Base-by-base conservation (phyloP, 208 protist species). In the Lotmaria passim region DNA sequence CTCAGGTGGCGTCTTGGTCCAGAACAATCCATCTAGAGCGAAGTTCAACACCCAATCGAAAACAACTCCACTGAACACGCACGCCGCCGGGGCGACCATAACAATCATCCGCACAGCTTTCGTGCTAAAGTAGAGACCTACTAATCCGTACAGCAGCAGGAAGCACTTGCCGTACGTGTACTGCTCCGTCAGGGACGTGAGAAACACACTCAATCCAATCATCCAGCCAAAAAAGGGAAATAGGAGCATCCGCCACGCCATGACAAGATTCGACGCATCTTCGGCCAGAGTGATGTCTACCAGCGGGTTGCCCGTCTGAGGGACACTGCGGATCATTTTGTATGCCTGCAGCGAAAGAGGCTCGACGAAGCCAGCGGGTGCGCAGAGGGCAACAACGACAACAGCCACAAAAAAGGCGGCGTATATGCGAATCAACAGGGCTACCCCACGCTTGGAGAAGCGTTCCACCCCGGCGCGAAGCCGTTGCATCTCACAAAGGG, bases 31-130 rank as follows among this genome's bases (percentile, higher is more conserved):
- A 8, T 8, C 31, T 31, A 39, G 23, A 15, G 58, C 53, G 21
- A n/a, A 30, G 17, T 78, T 74, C 24, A 79, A 15, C 24, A 60
- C 15, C 33, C n/a, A n/a, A 12, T 63, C 62, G 12, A 85, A 19
- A 23, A 78, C 47, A 31, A 72, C 58, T 2, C 61, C 85, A 12
- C 72, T 79, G 17, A 81, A 47, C 7, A 83, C 24, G 31, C 58
- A 66, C 19, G 71, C 76, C 4, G 75, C 72, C 2, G 81, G 81
- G 5, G 55, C 78, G 8, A 78, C 23, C 24, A 93, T 52, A 15
- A 91, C 15, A 19, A 92, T 55, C 24, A 93, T 66, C 26, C 87
- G 82, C 19, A 74, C 75, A 83, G 91, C 88, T 15, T 62, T 39
- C 17, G 36, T 36, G 7, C 80, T 69, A 51, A 93, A 93, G 80